Evolutionary conservation across 2,329 filamentous ascomycete genomes (phyloP).

Genomic region (Fusarium paranaense): DNA sequence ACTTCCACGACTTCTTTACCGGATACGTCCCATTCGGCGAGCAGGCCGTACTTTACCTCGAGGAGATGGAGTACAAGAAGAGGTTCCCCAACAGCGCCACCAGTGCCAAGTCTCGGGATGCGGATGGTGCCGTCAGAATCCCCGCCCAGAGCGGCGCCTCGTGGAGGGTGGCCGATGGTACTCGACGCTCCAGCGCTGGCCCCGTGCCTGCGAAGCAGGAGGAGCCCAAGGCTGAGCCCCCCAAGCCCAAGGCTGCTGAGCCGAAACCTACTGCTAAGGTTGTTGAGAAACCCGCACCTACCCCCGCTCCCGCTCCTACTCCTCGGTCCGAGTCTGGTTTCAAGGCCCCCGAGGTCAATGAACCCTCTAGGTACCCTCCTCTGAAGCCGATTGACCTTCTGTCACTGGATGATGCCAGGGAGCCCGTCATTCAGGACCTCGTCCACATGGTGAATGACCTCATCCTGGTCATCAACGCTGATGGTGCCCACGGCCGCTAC

Average conservation of each 20-base stretch:
- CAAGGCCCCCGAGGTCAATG: constrained; percentile 72
- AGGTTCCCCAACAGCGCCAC: constrained; percentile 73
- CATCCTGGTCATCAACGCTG: constrained; percentile 91
- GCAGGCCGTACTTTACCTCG: constrained; percentile 92
- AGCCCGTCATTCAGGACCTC: constrained; percentile 91
- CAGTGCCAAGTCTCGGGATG: constrained; percentile 62
- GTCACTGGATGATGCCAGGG: constrained; percentile 78
- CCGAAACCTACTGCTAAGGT: constrained; percentile 43
- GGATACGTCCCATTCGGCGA: constrained; percentile 96
- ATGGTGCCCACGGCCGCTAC: constrained; percentile 82
- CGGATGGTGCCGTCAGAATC: constrained; percentile 81
- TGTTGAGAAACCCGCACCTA: constrained; percentile 50
- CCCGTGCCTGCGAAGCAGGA: constrained; percentile 50
- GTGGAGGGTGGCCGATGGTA: constrained; percentile 78
- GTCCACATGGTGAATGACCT: constrained; percentile 97
- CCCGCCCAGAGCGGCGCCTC: constrained; percentile 87
- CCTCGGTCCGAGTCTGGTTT: constrained; percentile 49
- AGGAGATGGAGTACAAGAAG: constrained; percentile 92
- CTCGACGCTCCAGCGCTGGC: constrained; percentile 71
- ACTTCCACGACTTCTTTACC: constrained; percentile 99
- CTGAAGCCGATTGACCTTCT: constrained; percentile 82
- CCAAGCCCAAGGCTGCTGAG: constrained; percentile 43
- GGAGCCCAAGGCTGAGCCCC: constrained; percentile 48
- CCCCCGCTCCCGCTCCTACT: constrained; percentile 38
- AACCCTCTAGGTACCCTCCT: constrained; percentile 73